phyloP scores from a whole-genome alignment of 768 basidiomycete species.

The Ephemerocybe angulata region DNA sequence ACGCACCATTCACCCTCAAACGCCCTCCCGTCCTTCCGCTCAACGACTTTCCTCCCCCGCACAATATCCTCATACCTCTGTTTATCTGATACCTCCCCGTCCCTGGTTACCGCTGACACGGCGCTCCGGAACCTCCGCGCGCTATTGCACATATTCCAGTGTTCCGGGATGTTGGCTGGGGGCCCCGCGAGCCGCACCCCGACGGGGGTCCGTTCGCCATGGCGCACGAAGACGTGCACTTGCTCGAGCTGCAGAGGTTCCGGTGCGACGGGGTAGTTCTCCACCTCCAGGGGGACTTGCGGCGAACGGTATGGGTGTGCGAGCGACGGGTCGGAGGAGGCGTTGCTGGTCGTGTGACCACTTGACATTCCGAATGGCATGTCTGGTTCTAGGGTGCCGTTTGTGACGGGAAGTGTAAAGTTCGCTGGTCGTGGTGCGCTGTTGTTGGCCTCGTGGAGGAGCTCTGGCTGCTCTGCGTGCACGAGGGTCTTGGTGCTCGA shows the following conservation, averaged over 20 bases:
- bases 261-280: slow-evolving; percentile 58
- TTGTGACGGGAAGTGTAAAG: too few species aligned
- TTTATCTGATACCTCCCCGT: not conserved
- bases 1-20: slow-evolving; percentile 64
- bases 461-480: too few species aligned
- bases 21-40: slow-evolving; percentile 51
- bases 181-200: slow-evolving; percentile 56
- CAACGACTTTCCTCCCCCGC: slow-evolving; percentile 47
- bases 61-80: slow-evolving; percentile 23
- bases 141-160: slow-evolving; percentile 65
- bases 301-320: slow-evolving; percentile 26
- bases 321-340: too few species aligned
- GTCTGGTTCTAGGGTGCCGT: too few species aligned
- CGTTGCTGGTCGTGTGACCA: not conserved
- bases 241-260: slow-evolving; percentile 56
- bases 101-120: slow-evolving; percentile 28
- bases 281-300: slow-evolving; percentile 52
- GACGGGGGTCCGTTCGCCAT: slow-evolving; percentile 84
- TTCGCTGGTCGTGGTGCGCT: too few species aligned
- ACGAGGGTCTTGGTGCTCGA: too few species aligned
- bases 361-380: not conserved
- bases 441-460: too few species aligned
- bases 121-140: slow-evolving; percentile 48
- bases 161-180: slow-evolving; percentile 61
- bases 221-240: slow-evolving; percentile 71